Percentiles rank a stretch among this genome's conserved stretches.
These are phyloP conservation scores for Xylaria cubensis DNA, from an alignment of 495 filamentous ascomycete species.

Conservation along the genomic window DNA sequence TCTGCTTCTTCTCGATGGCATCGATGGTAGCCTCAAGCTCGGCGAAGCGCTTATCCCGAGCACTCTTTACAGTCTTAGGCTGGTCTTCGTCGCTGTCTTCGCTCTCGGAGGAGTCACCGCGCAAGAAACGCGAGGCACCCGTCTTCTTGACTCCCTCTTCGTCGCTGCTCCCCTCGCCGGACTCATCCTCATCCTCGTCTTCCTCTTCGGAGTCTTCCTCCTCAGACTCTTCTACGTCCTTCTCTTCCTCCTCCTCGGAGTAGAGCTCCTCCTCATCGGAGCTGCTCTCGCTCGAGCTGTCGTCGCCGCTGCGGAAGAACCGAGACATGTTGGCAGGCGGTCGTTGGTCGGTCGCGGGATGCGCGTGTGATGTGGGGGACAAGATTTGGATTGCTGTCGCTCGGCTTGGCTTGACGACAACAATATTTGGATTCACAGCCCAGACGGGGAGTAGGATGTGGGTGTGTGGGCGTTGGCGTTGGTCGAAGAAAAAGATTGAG, in stretches of 20 bases:
- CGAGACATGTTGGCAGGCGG: slow-evolving; percentile 73
- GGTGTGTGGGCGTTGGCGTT: slow-evolving; percentile 17
- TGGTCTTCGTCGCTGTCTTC: slow-evolving; percentile 87
- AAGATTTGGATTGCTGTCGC: not conserved
- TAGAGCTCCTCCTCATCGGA: slow-evolving; percentile 93
- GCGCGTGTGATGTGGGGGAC: not conserved
- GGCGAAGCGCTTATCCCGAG: slow-evolving; percentile 95
- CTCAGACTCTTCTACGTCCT: slow-evolving; percentile 55
- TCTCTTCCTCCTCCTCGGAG: slow-evolving; percentile 70
- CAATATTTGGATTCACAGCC: slow-evolving; percentile 10
- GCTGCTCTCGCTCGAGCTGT: slow-evolving; percentile 82
- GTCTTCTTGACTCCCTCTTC: slow-evolving; percentile 67
- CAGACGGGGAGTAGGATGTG: not conserved
- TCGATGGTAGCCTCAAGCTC: slow-evolving; percentile 89
- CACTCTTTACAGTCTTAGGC: slow-evolving; percentile 85
- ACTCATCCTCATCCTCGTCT: slow-evolving; percentile 55
- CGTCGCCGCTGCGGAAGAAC: slow-evolving; percentile 93
- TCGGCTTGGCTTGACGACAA: slow-evolving; percentile 15
- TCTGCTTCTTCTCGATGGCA: slow-evolving; percentile 92
- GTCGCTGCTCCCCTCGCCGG: slow-evolving; percentile 68
- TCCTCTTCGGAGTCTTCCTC: slow-evolving; percentile 51
- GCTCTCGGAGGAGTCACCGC: slow-evolving; percentile 72
- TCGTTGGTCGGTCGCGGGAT: slow-evolving; percentile 10
- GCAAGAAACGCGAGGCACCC: slow-evolving; percentile 82
- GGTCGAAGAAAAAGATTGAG: slow-evolving; percentile 32